Evolutionary conservation across 2,329 filamentous ascomycete species (phyloP).

Genomic region (Pyrenophora teres): DNA sequence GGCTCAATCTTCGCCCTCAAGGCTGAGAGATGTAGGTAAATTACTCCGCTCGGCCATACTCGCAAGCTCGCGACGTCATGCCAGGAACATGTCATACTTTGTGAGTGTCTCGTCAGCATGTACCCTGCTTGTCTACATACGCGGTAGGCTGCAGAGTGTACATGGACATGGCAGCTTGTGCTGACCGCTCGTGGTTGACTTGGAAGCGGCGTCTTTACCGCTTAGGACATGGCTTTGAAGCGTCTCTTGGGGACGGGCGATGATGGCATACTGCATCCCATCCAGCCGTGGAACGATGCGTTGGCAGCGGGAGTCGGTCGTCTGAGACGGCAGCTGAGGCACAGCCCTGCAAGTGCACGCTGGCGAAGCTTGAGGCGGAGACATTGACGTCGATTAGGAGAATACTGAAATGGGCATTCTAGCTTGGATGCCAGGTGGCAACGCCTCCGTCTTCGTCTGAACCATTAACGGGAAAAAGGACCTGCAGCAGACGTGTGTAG

Average conservation of each 20-base stretch:
- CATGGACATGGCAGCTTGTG: slow-evolving; percentile 18
- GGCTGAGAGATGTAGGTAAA: slow-evolving; percentile 17
- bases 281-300: slow-evolving; percentile 28
- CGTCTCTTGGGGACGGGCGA: slow-evolving; percentile 14
- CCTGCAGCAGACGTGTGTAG: slow-evolving; percentile 38
- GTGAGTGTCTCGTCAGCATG: slow-evolving; percentile 25
- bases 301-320: slow-evolving; percentile 28
- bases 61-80: slow-evolving; percentile 12
- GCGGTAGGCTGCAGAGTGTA: slow-evolving; percentile 25
- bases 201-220: slow-evolving; percentile 13
- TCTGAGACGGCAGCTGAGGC: slow-evolving; percentile 25
- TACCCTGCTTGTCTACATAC: slow-evolving; percentile 20
- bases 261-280: slow-evolving; percentile 21
- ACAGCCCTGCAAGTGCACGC: slow-evolving; percentile 30
- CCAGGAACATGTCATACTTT: slow-evolving; percentile 15
- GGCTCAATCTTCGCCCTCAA: slow-evolving; percentile 1
- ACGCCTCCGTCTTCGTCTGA: slow-evolving; percentile 29
- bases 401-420: slow-evolving; percentile 25
- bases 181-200: slow-evolving; percentile 31
- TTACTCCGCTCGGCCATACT: slow-evolving; percentile 17
- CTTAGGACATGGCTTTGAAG: slow-evolving; percentile 5
- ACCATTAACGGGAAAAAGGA: slow-evolving; percentile 32
- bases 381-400: slow-evolving; percentile 24
- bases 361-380: slow-evolving; percentile 21
- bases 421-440: slow-evolving; percentile 46